Base-by-base conservation (phyloP, 2,329 filamentous ascomycete species). In the Zasmidium cellare region DNA sequence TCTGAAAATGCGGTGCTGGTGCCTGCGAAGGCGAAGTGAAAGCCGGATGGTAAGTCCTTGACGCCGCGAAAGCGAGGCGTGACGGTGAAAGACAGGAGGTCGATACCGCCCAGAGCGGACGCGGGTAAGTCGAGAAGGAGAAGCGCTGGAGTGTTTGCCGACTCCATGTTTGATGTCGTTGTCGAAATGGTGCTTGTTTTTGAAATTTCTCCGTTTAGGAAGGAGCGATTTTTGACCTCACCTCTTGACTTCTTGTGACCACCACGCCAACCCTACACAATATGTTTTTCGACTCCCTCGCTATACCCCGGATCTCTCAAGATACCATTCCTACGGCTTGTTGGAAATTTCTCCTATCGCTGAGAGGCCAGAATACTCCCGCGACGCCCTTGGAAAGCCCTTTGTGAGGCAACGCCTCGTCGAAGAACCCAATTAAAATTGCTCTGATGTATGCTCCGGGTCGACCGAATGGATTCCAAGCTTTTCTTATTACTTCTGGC, bases 21-120 rank as follows among this genome's bases (percentile, higher is more conserved):
- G 22, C 84, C 81, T 0, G 80, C 83, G 68, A 87, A 88, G 18
- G 86, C 71, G 63, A 87, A 87, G 67, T 87, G 85, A 67, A 81
- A 78, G 46, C 85, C 85, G 1, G 74, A 66, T 0, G 84, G 82
- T 3, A 88, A 66, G 62, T 84, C 79, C 61, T 82, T 84, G 65
- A 88, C 80, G 24, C 85, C 85, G 56, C 80, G 78, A 71, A 88
- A 87, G 53, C 82, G 80, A 11, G 82, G 76, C 11, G 84, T 84
- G 3, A 84, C 83, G 16, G 83, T 86, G 72, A 88, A 87, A 47
- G 84, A 84, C 51, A 87, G 78, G 50, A 82, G 63, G 69, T 83
- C 73, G 67, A 84, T 80, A 59, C 81, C 85, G 63, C 82, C 80
- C 14, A 82, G 72, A 1, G 80, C 77, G 49, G 76, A 70, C 28